Evolutionary conservation across 2,329 filamentous ascomycete species (phyloP).

Genomic region (Juglanconis sp.): DNA sequence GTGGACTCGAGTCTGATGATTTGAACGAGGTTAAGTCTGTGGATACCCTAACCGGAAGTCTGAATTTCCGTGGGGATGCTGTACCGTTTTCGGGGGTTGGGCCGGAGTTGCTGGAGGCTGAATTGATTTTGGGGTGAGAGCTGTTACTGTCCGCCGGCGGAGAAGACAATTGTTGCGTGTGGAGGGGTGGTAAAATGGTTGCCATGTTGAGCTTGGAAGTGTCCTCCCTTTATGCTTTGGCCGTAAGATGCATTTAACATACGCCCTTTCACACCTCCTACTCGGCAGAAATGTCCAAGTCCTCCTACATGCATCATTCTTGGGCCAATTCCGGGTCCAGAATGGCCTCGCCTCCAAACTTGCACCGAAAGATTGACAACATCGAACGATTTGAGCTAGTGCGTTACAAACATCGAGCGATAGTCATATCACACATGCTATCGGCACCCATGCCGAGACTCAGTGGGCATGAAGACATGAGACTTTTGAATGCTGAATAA

Average conservation of each 20-base stretch:
- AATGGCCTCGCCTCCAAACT: neutral
- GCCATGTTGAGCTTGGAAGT: neutral
- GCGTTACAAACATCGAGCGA: constrained; percentile 8
- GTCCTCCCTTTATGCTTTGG: neutral
- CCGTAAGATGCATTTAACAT: neutral
- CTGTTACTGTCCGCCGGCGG: neutral
- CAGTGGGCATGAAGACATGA: neutral
- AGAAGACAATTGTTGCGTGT: neutral
- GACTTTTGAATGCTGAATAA: too few species aligned
- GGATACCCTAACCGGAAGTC: constrained; percentile 1
- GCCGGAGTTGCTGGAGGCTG: neutral
- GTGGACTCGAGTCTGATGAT: neutral
- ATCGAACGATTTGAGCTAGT: neutral
- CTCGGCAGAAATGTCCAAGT: neutral
- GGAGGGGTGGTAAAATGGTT: neutral
- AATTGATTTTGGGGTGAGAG: neutral
- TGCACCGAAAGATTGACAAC: neutral
- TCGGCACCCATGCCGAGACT: neutral
- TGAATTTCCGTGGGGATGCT: neutral
- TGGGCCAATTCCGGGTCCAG: neutral
- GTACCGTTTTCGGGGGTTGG: neutral
- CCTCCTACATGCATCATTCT: neutral
- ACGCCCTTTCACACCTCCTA: neutral
- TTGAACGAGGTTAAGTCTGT: neutral
- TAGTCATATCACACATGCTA: neutral